Base-by-base conservation (phyloP, 305 asterid species). In the Fraxinus baroniana region DNA sequence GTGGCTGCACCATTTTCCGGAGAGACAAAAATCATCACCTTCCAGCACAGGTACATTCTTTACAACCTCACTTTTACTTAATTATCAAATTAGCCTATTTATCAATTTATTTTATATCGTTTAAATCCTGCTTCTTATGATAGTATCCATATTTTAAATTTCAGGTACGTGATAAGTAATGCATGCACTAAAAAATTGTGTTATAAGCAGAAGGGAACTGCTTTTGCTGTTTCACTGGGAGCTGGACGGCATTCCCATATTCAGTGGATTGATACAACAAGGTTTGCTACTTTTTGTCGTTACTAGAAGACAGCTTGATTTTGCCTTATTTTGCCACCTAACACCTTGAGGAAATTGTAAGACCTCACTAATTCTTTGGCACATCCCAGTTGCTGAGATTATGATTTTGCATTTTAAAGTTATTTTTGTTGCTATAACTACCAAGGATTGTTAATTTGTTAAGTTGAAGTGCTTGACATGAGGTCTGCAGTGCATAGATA, bases 161-260 rank as follows among this genome's bases (percentile, higher is more conserved):
- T 71, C 95, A 96, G 99, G 88, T 96, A 91, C 81, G 93, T 96
- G 87, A 91, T 96, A 86, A 93, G 97, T 84, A 96, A 96, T 89
- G 97, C 98, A 72, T 93, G 98, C 91, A 80, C 93, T 86, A 96
- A 92, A 86, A 90, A 85, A 55, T 80, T 96, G 86, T 89, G 93
- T 81, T 96, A 94, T 86, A 92, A 92, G 94, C 99, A 96, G 90
- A 96, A 93, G 90, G 99, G 98, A 84, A 93, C 98, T 28, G 91
- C 93, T 83, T 85, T 68, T 79, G 89, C 92, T 85, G 91, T 89
- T 85, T 82, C 87, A 44, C 86, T 96, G 87, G 87, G 87, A 86
- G 89, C 96, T 83, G 97, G 97, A 74, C 87, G 84, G 74, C 98
- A 94, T 84, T 92, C 97, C 80, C 89, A 93, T 88, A 88, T 96